A percentile compares a stretch with the other conserved stretches of the same genome.
Evolutionary conservation across 371 early-diverging fungal species (phyloP).

Genomic region (Nematocida parisii): DNA sequence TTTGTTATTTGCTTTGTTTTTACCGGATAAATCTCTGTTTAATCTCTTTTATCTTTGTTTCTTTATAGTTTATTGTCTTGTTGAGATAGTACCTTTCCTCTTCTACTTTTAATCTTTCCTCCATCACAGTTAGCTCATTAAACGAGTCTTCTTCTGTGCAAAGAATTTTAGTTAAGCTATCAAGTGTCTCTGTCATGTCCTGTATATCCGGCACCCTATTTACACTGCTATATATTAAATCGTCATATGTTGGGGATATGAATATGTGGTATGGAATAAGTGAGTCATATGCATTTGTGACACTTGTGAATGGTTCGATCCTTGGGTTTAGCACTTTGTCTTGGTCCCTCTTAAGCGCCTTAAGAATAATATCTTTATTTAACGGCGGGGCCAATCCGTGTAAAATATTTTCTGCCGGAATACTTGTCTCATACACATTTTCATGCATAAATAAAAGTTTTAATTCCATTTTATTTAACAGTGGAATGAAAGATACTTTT

Average conservation of each 20-base stretch:
- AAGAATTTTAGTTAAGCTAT: conserved; percentile 23
- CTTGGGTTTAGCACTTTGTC: conserved; percentile 63
- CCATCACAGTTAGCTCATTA: conserved; percentile 52
- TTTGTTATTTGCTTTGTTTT: no score
- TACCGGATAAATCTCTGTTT: conserved; percentile 34
- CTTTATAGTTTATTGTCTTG: conserved; percentile 43
- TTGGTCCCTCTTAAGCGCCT: conserved; percentile 64
- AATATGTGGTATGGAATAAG: conserved; percentile 68
- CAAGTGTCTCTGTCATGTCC: conserved; percentile 25
- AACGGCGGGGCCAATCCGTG: background rate
- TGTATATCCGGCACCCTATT: conserved; percentile 11
- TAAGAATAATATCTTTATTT: conserved; percentile 61
- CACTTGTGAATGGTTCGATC: conserved; percentile 60
- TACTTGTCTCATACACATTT: background rate
- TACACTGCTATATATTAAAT: conserved; percentile 59
- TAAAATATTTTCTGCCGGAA: conserved; percentile 18
- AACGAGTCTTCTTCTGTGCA: conserved; percentile 26
- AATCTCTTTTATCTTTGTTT: conserved; percentile 56
- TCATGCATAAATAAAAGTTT: conserved; percentile 52
- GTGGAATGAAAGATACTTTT: conserved; percentile 43
- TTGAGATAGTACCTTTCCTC: conserved; percentile 58
- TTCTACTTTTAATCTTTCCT: conserved; percentile 55
- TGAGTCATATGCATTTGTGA: conserved; percentile 67
- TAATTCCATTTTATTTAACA: conserved; percentile 51
- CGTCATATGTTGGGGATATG: conserved; percentile 60